Base-by-base conservation (phyloP, 441 rosid species). In the Macaranga tanarius region DNA sequence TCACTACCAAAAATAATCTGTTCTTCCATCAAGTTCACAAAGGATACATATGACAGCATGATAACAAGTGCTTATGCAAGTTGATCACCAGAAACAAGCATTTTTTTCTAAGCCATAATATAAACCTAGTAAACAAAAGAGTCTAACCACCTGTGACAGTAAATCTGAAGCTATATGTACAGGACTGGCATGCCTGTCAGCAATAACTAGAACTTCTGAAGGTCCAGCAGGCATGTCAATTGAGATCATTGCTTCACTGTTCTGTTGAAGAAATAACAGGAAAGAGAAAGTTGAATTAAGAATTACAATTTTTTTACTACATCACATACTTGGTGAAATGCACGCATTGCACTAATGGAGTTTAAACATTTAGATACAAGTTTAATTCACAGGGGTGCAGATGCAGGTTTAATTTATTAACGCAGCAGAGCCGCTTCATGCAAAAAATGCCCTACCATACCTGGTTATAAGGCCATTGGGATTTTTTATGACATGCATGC, bases 221-320 rank as follows among this genome's bases (percentile, higher is more conserved):
- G 98, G 98, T 62, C 97, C 97, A 65, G 97, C 99, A 56, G 97
- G 98, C 99, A 95, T 95, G 87, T 95, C 99, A 79, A 95, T 95
- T 2, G 98, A 90, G 77, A 92, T 82, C 98, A 95, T 91, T 78
- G 98, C 99, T 82, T 92, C 98, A 67, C 97, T 95, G 78, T 92
- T 95, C 98, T 95, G 92, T 68, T 62, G 54, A 47, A 75, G 62
- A 26, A 48, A 72, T 7, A 71, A 54, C 45, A 74, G 50, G 10
- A 48, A 48, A 40, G 10, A 63, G 71, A 2, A 71, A 54, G 52
- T 57, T 26, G 74, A 73, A 72, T 13, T 8, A 23, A 73, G 38
- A 55, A 31, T 55, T 26, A 57, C 15, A 70, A 70, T 31, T 61
- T 52, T 42, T 45, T 9, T 20, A 19, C 20, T 11, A 72, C 34